A percentile compares a stretch with the other conserved stretches of the same genome.
phyloP scores from a whole-genome alignment of 2,329 filamentous ascomycete species.

The Macrophomina phaseolina region DNA sequence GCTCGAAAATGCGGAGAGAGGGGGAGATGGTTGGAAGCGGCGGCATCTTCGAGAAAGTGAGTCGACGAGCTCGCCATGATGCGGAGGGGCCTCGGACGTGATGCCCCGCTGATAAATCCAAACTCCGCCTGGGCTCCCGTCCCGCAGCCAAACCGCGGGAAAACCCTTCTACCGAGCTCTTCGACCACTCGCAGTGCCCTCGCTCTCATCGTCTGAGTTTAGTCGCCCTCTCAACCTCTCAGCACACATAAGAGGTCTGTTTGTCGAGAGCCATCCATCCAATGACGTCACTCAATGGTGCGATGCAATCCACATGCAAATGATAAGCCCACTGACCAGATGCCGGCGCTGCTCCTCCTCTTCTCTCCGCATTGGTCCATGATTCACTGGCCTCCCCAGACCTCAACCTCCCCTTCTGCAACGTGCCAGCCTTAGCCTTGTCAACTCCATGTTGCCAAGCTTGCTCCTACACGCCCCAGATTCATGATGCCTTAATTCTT shows the following conservation, averaged over 20 bases:
- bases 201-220: background rate
- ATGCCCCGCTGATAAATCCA: constrained; percentile 11
- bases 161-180: background rate
- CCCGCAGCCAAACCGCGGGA: background rate
- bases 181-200: background rate
- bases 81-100: constrained; percentile 24
- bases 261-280: background rate
- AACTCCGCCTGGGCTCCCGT: background rate
- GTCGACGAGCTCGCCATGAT: constrained; percentile 13
- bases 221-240: background rate
- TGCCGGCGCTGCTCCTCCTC: background rate
- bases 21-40: background rate
- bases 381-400: background rate
- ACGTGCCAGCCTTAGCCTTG: background rate
- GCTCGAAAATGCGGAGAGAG: background rate
- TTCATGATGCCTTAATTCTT: background rate
- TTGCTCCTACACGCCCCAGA: background rate
- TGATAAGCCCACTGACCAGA: background rate
- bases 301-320: background rate
- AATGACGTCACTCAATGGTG: background rate
- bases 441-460: background rate
- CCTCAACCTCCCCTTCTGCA: background rate
- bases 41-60: constrained; percentile 27
- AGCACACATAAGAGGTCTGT: background rate
- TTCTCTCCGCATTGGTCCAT: background rate